Percentiles rank a stretch among this genome's conserved stretches.
Evolutionary conservation across 2,329 filamentous ascomycete genomes (phyloP).

Genomic region (Xylariaceae sp.): DNA sequence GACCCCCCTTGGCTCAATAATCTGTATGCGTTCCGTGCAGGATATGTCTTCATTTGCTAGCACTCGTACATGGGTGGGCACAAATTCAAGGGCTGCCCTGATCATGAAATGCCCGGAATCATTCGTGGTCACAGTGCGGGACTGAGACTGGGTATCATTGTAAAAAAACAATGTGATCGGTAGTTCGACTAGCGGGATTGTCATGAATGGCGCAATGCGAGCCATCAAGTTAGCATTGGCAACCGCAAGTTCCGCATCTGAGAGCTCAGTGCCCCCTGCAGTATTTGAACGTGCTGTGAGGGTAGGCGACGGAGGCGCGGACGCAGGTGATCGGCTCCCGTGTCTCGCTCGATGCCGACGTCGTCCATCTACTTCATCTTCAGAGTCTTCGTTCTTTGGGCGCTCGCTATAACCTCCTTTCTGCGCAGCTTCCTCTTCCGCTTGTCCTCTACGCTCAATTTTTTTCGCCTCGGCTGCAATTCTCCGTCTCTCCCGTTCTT

Average conservation of each 20-base stretch:
- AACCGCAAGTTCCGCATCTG: conserved; percentile 71
- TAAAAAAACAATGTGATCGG: conserved; percentile 96
- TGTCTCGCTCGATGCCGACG: conserved; percentile 4
- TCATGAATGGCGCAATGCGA: conserved; percentile 85
- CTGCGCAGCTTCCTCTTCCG: conserved; percentile 70
- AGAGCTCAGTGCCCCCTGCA: conserved; percentile 59
- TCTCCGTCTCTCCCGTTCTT: conserved; percentile 60
- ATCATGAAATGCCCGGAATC: conserved; percentile 86
- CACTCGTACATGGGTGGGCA: conserved; percentile 87
- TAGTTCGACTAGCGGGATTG: conserved; percentile 74
- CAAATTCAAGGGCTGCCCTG: conserved; percentile 80
- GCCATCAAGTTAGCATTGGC: conserved; percentile 90
- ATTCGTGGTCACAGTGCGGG: conserved; percentile 82
- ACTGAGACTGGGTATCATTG: conserved; percentile 80
- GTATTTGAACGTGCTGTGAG: conserved; percentile 42
- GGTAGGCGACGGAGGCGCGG: conserved; percentile 48
- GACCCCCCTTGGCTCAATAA: conserved; percentile 78
- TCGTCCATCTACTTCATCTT: conserved; percentile 41
- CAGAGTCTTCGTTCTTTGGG: conserved; percentile 51
- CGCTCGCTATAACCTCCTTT: conserved; percentile 75
- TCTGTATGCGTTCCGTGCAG: conserved; percentile 73
- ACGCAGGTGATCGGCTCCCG: conserved; percentile 29
- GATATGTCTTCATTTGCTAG: conserved; percentile 85
- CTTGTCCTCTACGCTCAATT: conserved; percentile 72
- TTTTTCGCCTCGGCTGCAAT: conserved; percentile 76